Evolutionary conservation across 768 basidiomycete species (phyloP), one percentile per base, ranked within the genome.

Genomic region (Hemileccinum rubropunctum): DNA sequence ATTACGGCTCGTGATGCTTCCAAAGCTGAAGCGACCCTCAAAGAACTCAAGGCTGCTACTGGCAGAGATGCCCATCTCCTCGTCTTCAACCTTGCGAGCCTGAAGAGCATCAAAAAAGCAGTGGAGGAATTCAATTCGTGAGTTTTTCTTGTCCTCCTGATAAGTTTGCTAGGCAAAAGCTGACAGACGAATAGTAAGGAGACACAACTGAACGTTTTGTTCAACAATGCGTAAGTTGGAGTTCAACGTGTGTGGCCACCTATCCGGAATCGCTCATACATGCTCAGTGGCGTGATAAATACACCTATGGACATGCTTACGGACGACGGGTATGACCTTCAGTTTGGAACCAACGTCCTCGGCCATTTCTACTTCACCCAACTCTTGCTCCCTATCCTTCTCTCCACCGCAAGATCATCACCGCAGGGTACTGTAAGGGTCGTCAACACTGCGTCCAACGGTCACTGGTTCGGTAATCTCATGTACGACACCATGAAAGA

Each of bases 41-140:
- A 26, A 23, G 57, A 63, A 18, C 57, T 59, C 15, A 61, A 58
- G 53, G 10, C 47, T 1, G 51, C 45, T n/a, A 63, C 69, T 3
- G 64, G 63, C 5, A 64, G 57, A 23, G 62, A 63, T 14, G 57
- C 57, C 11, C 35, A 60, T 32, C 42, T 74, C 44, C 58, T 81
- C 0, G 23, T 74, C 32, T 66, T 80, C 14, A 72, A 79, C 42
- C 65, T 81, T 9, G 61, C 70, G 0, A 70, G 69, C 56, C 53
- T 81, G 15, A 54, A 56, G 32, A 63, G 65, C 14, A 58, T 81
- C 32, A 70, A 70, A 38, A 51, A 20, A 11, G 67, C 76, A 0
- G 78, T 72, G 0, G 57, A 70, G n/a, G 73, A 73, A 20, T 77
- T 75, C 50, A 33, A 64, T 41, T 56, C 61, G 73, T 73, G 28